Evolutionary conservation across 1,139 yeast genomes (phyloP), one percentile per base, ranked within the genome.

Genomic region (Zygosaccharomyces sapae): DNA sequence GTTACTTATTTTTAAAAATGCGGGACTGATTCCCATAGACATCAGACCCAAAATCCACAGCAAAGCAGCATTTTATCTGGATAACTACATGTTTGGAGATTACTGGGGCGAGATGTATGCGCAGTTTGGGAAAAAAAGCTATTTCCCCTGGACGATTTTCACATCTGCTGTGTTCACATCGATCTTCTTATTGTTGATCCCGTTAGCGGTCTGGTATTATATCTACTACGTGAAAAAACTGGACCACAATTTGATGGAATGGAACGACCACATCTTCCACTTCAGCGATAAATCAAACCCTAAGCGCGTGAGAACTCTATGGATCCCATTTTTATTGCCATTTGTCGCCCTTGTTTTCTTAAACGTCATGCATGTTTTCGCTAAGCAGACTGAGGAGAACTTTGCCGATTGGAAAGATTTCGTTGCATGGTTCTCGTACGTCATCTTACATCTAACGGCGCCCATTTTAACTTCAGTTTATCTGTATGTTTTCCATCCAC

Each of bases 391-490:
- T 29, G 55, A 53, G 25, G 45, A 44, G n/a, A 62, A 60, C 43
- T 65, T 70, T 46, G 58, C 69, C 33, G 63, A 66, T 5, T 66
- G 71, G 9, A 73, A 76, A 54, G 86, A 82, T 59, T 51, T 80
- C 19, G 47, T 73, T 27, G 82, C 86, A 1, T 79, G 85, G 83
- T 62, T 73, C 41, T 77, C 79, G 31, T 81, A 81, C 58, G 85
- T 81, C 10, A 61, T 81, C 25, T 71, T 79, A 35, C 88, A 82
- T 61, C 70, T 81, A 41, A 70, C 76, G 20, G 79, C 75, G 3
- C 86, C 87, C 1, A 74, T 82, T n/a, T 61, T 80, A 48, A 79
- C 84, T 0, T 77, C 83, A 1, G 73, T 80, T 30, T 82, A 81
- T 68, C 68, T 82, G 9, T 81, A 82, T 58, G 76, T 80, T n/a